Evolutionary conservation across 805 yeast genomes (phyloP).

Genomic region (Candida jianshihensis): DNA sequence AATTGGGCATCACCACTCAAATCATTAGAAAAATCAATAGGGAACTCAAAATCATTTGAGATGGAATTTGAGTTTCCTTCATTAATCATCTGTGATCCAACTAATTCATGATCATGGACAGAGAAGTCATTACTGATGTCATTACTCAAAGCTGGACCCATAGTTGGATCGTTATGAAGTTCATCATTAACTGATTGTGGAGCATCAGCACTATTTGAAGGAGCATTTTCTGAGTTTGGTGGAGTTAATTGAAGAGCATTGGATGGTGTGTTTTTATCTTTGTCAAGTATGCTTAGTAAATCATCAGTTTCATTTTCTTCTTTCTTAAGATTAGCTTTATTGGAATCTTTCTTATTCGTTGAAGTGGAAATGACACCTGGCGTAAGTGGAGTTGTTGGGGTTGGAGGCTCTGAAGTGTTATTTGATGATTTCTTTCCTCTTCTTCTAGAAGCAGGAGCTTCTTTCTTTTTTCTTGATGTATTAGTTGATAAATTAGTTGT

Average conservation of each 20-base stretch:
- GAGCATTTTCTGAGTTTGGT: neutral
- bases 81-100: slow-evolving; percentile 12
- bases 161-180: slow-evolving; percentile 1
- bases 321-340: neutral
- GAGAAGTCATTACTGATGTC: slow-evolving; percentile 4
- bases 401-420: slow-evolving; percentile 31
- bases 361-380: slow-evolving; percentile 15
- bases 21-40: slow-evolving; percentile 26
- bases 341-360: neutral
- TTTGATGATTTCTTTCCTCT: slow-evolving; percentile 11
- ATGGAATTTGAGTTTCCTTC: slow-evolving; percentile 14
- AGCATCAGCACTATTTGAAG: slow-evolving; percentile 2
- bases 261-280: slow-evolving; percentile 11
- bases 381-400: slow-evolving; percentile 35
- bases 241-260: slow-evolving; percentile 4
- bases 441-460: slow-evolving; percentile 14
- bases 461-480: slow-evolving; percentile 20
- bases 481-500: no score
- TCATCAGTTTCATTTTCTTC: neutral
- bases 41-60: slow-evolving; percentile 29
- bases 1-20: slow-evolving; percentile 30
- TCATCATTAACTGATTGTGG: neutral
- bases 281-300: neutral
- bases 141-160: neutral
- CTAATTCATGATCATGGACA: slow-evolving; percentile 7